These are phyloP conservation scores for Xylaria arbuscula DNA, from an alignment of 2,329 filamentous ascomycete genomes.

Conservation along the genomic window DNA sequence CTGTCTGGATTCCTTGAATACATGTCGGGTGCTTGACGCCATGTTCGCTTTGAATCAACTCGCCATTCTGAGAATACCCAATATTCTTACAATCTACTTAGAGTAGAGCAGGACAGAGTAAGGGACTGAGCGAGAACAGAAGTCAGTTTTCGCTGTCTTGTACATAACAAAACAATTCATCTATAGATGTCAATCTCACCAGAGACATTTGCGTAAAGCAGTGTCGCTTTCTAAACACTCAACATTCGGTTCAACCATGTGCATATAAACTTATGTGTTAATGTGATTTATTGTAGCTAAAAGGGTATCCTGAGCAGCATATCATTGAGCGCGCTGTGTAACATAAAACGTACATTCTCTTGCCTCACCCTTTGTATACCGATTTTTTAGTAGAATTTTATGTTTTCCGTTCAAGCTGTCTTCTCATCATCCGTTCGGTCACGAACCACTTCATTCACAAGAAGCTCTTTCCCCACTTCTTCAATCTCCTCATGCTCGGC, in stretches of 20 bases:
- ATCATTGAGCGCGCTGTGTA: neutral
- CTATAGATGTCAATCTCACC: constrained; percentile 28
- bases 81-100: constrained; percentile 1
- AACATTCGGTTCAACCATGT: neutral
- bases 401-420: neutral
- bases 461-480: constrained; percentile 18
- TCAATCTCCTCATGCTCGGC: constrained; percentile 34
- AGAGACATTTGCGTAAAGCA: constrained; percentile 9
- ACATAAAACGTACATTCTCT: neutral
- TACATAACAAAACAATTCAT: constrained; percentile 20
- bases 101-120: constrained; percentile 19
- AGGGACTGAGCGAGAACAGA: constrained; percentile 13
- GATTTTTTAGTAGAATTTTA: neutral
- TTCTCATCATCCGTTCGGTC: constrained; percentile 27
- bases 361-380: neutral
- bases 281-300: neutral
- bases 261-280: constrained; percentile 1
- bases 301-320: constrained; percentile 22
- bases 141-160: constrained; percentile 4
- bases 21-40: neutral
- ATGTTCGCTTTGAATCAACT: neutral
- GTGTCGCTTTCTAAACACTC: constrained; percentile 6
- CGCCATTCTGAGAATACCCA: neutral
- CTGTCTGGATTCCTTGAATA: neutral
- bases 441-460: constrained; percentile 14